These are phyloP conservation scores for Cryoendolithus antarcticus DNA, from an alignment of 2,329 filamentous ascomycete genomes.

Conservation along the genomic window DNA sequence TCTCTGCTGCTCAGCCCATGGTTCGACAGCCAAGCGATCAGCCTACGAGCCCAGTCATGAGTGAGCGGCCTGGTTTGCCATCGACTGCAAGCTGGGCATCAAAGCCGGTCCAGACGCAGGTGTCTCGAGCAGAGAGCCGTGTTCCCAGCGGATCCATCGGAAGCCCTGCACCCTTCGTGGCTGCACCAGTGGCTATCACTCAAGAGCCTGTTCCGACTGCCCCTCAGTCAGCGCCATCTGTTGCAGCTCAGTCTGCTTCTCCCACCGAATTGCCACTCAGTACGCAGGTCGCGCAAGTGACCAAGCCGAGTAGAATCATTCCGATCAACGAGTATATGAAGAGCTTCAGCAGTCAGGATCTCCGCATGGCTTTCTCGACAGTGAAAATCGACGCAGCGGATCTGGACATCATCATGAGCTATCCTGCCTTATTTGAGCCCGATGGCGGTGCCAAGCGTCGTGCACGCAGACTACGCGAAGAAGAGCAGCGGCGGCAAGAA, in stretches of 20 bases:
- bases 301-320: constrained; percentile 9
- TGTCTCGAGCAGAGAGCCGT: constrained; percentile 61
- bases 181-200: constrained; percentile 9
- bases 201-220: too few species aligned
- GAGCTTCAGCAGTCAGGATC: constrained; percentile 29
- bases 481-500: constrained; percentile 41
- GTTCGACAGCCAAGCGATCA: constrained; percentile 41
- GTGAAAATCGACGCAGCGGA: constrained; percentile 32
- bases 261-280: constrained; percentile 4
- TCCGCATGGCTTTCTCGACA: constrained; percentile 34
- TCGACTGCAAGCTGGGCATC: constrained; percentile 89
- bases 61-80: constrained; percentile 80
- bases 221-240: constrained; percentile 24
- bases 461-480: constrained; percentile 54
- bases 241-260: constrained; percentile 4
- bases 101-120: constrained; percentile 50
- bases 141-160: constrained; percentile 70
- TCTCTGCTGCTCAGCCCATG: constrained; percentile 49
- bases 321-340: constrained; percentile 28
- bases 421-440: constrained; percentile 71
- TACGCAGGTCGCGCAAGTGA: constrained; percentile 6
- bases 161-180: constrained; percentile 54
- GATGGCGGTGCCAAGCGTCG: constrained; percentile 72
- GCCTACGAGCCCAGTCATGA: constrained; percentile 14
- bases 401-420: constrained; percentile 40